Base-by-base conservation (phyloP, 768 basidiomycete genomes). In the Boletus rubroflammeus region DNA sequence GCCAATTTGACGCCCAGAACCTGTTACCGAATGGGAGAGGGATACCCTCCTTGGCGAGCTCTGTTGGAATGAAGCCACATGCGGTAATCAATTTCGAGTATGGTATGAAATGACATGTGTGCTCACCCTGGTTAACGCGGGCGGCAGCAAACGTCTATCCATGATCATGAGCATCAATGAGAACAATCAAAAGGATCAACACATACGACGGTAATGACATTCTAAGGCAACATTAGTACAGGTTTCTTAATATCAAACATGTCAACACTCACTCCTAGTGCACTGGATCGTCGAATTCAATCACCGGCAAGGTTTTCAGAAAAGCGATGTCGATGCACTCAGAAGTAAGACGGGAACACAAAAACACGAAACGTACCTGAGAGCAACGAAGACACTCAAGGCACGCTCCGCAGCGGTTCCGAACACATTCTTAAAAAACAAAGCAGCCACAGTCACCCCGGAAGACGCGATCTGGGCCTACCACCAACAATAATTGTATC, bases 1-100 rank as follows among this genome's bases (percentile, higher is more conserved):
- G 81, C 81, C 81, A 82, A 60, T 83, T 84, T 1, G 80, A 81
- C 1, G 82, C 82, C 82, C 81, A 82, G 59, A 84, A 80, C 25
- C 65, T 74, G 57, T 79, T 83, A 3, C 80, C 80, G 49, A 82
- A 82, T 0, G 82, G 81, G 0, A 84, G 73, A 11, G 81, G 82
- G n/a, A 84, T 70, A 1, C 82, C 82, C 61, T 82, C 82, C 55
- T 84, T 84, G 5, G 82, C 82, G 5, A 84, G 76, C 49, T 84
- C 82, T 78, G 50, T 31, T 8, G 7, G 7, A 14, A 38, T 8
- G n/a, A 32, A 26, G 11, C 17, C 10, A 23, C 0, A 17, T 10
- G 0, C 26, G 19, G 2, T 17, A 5, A 31, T 35, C 13, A 9
- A 29, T 13, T 2, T 8, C 3, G 14, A 35, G 42, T 17, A 35